Percentiles rank a stretch among this genome's conserved stretches.
Evolutionary conservation across 1,284 basidiomycete species (phyloP).

Genomic region (Microbotryum lychnidis-dioicae): DNA sequence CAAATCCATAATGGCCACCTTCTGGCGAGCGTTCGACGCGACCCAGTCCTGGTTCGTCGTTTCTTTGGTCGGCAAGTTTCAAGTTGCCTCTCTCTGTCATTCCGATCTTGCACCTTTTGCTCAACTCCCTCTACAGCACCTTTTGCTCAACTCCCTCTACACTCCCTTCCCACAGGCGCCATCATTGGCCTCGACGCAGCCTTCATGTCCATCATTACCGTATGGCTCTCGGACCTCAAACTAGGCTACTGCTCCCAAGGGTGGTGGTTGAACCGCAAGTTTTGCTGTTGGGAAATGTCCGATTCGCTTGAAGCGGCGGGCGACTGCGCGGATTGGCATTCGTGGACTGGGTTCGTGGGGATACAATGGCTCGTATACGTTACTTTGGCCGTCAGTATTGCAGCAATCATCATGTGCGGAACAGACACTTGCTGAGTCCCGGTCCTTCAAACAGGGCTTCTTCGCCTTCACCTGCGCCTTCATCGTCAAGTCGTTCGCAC

Average conservation of each 20-base stretch:
- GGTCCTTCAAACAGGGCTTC: constrained; percentile 47
- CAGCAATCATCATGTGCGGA: neutral
- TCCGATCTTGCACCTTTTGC: too few relatives aligned
- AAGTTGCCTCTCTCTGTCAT: too few relatives aligned
- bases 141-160: too few relatives aligned
- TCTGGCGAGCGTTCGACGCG: constrained; percentile 57
- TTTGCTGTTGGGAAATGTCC: constrained; percentile 95
- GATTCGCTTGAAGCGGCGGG: constrained; percentile 50
- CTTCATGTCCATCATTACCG: constrained; percentile 89
- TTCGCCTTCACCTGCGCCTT: constrained; percentile 81
- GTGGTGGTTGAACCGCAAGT: constrained; percentile 98
- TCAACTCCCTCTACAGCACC: too few relatives aligned
- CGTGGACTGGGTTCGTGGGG: constrained; percentile 66
- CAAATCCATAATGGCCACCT: constrained; percentile 47
- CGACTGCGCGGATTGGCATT: constrained; percentile 84
- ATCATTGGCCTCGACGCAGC: constrained; percentile 90
- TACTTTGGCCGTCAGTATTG: constrained; percentile 64
- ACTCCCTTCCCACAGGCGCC: constrained; percentile 52
- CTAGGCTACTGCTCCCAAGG: constrained; percentile 92
- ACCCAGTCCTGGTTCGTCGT: constrained; percentile 67
- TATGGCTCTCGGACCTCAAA: constrained; percentile 96
- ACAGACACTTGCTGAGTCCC: constrained; percentile 9
- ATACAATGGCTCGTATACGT: constrained; percentile 81
- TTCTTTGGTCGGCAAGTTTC: constrained; percentile 65
- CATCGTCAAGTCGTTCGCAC: constrained; percentile 79